phyloP scores from a whole-genome alignment of 2,329 filamentous ascomycete species.

The Immersiporthe knoxdaviesiana region DNA sequence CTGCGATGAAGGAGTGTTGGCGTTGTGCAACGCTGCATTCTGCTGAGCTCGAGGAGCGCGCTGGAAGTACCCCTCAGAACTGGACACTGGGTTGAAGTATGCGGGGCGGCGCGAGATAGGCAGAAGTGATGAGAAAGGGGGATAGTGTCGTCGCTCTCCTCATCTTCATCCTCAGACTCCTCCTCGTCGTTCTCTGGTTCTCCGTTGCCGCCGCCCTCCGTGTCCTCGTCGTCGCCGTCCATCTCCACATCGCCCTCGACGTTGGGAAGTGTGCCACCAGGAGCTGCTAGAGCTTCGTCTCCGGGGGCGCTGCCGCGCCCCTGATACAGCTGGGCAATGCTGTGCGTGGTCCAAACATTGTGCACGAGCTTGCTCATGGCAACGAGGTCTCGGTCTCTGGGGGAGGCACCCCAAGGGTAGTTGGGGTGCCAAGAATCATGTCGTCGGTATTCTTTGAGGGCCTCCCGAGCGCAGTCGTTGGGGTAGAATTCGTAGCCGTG shows the following conservation, averaged over 20 bases:
- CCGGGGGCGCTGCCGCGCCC: neutral
- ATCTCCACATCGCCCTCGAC: neutral
- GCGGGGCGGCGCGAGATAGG: neutral
- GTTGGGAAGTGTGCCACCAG: neutral
- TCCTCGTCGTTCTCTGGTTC: neutral
- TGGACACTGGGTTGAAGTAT: neutral
- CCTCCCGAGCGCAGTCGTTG: conserved; percentile 50
- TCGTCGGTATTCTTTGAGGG: conserved; percentile 51
- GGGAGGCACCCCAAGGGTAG: neutral
- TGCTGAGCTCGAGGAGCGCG: neutral
- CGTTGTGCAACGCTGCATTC: neutral
- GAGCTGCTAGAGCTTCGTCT: neutral
- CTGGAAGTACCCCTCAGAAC: neutral
- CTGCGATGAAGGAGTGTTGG: neutral
- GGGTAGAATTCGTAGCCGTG: conserved; percentile 48
- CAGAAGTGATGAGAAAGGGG: neutral
- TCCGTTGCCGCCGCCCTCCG: neutral
- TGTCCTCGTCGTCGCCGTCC: neutral
- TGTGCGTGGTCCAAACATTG: conserved; percentile 1
- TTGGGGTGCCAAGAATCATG: neutral
- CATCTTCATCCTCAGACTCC: neutral
- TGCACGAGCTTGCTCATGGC: conserved; percentile 12
- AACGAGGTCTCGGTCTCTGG: neutral
- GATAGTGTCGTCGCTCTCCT: neutral
- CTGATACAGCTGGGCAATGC: neutral